Percentiles rank a stretch among this genome's conserved stretches.
phyloP scores from a whole-genome alignment of 441 rosid genomes.

The Brassica balearica region DNA sequence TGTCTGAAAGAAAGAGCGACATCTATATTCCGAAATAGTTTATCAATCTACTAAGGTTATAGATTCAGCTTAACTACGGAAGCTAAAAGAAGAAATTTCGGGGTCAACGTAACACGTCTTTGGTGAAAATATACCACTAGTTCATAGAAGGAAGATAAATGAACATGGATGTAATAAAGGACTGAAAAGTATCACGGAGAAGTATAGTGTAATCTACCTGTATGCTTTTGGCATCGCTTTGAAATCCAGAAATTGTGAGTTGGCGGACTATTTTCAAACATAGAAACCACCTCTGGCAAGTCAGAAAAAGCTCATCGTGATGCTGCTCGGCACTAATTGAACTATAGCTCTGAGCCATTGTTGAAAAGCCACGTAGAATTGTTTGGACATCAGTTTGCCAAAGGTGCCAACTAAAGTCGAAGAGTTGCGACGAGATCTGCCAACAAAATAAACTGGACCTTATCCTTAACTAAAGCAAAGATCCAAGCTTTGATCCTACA shows the following conservation, averaged over 20 bases:
- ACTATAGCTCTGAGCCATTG: slow-evolving; percentile 60
- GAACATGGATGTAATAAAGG: not conserved
- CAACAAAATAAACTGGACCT: slow-evolving; percentile 38
- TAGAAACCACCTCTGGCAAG: slow-evolving; percentile 93
- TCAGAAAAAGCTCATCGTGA: slow-evolving; percentile 82
- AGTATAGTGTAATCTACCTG: slow-evolving; percentile 58
- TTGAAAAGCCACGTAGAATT: slow-evolving; percentile 77
- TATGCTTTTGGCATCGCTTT: slow-evolving; percentile 78
- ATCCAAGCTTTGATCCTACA: slow-evolving; percentile 18
- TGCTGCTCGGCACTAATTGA: slow-evolving; percentile 63
- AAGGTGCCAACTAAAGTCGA: slow-evolving; percentile 93
- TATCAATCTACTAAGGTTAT: slow-evolving; percentile 8
- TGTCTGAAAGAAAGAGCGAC: not conserved
- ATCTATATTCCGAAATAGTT: not conserved
- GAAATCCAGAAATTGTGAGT: slow-evolving; percentile 89
- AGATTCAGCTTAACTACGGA: slow-evolving; percentile 10
- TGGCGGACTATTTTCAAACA: slow-evolving; percentile 91
- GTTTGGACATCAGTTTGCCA: slow-evolving; percentile 98
- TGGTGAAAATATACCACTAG: slow-evolving; percentile 14
- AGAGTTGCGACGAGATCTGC: slow-evolving; percentile 95
- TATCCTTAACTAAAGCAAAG: slow-evolving; percentile 31
- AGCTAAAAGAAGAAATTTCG: slow-evolving; percentile 1
- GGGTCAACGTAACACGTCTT: not conserved
- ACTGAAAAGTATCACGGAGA: slow-evolving; percentile 20
- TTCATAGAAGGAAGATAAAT: slow-evolving; percentile 10